A percentile compares a stretch with the other conserved stretches of the same genome.
Conservation (phyloP, 2,329 filamentous ascomycete species). For the Fusarium sulawesiense region DNA sequence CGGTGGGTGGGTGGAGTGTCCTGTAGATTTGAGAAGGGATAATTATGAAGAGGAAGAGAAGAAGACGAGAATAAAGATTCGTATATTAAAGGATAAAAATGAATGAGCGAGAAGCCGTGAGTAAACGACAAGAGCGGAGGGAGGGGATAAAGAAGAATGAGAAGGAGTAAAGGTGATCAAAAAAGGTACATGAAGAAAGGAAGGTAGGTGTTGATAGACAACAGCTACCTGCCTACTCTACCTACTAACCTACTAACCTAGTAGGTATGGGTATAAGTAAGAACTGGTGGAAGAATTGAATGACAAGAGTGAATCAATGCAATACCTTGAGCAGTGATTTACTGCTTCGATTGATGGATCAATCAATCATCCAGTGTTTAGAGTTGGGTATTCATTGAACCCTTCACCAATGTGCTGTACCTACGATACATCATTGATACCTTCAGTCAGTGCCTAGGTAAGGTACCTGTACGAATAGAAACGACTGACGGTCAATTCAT, state of each 20-base stretch:
- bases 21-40: constrained; percentile 41
- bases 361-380: background rate
- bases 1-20: constrained; percentile 36
- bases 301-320: constrained; percentile 8
- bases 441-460: background rate
- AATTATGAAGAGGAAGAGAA: constrained; percentile 39
- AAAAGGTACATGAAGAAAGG: background rate
- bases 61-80: constrained; percentile 1
- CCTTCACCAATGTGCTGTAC: background rate
- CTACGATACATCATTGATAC: background rate
- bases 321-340: background rate
- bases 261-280: background rate
- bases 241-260: too few relatives aligned
- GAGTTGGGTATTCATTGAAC: background rate
- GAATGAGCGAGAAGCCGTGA: background rate
- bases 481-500: constrained; percentile 4
- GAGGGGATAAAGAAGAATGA: constrained; percentile 4
- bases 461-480: constrained; percentile 6
- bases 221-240: background rate
- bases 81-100: constrained; percentile 2
- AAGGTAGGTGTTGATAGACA: background rate
- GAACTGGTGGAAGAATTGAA: background rate
- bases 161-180: constrained; percentile 9
- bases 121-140: background rate
- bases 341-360: background rate